Base-by-base conservation (phyloP, 176 grass and related monocot genomes). In the Eremochloa ophiuroides region DNA sequence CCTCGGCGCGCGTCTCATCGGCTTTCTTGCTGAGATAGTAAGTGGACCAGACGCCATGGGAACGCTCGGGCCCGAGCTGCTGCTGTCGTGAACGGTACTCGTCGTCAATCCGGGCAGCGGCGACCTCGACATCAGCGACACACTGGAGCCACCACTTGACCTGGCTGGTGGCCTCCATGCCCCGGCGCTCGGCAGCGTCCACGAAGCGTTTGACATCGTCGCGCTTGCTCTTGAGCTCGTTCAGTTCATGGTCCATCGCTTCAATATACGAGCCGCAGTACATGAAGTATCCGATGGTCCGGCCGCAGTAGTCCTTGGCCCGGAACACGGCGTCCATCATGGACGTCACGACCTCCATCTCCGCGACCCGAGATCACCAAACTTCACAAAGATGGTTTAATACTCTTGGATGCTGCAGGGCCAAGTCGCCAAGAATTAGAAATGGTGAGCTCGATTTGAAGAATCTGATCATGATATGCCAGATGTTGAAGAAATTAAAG, bases 151-250 rank as follows among this genome's bases (percentile, higher is more conserved):
- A 97, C 86, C 88, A 89, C 40, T 82, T 91, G 75, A 97, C 91
- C 86, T 91, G 91, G 74, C 84, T 97, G 40, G 91, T 97, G 55
- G 84, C 74, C 82, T 91, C 91, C 84, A 93, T 82, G 26, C 94
- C 94, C 62, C 89, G 88, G 43, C 94, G 83, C 84, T 89, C 91
- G 30, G 88, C 94, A 44, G 84, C 71, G 56, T 97, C 91, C 7
- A 93, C 88, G 70, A 89, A 87, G 43, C 91, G 83, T 84, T 91
- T 87, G 10, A 93, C 88, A 78, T 97, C 91, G 77, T 97, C 91
- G 48, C 88, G 79, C 94, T 87, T 93, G 84, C 91, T 91, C 88
- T 89, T 93, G 74, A 93, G 88, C 80, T 97, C 88, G 66, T 83
- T 81, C 84, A 97, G 86, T 74, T 84, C 81, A n/a, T 85, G 53